Percentiles rank a stretch among this genome's conserved stretches.
Evolutionary conservation across 1,284 basidiomycete genomes (phyloP).

Genomic region (Cryptococcus wingfieldii): DNA sequence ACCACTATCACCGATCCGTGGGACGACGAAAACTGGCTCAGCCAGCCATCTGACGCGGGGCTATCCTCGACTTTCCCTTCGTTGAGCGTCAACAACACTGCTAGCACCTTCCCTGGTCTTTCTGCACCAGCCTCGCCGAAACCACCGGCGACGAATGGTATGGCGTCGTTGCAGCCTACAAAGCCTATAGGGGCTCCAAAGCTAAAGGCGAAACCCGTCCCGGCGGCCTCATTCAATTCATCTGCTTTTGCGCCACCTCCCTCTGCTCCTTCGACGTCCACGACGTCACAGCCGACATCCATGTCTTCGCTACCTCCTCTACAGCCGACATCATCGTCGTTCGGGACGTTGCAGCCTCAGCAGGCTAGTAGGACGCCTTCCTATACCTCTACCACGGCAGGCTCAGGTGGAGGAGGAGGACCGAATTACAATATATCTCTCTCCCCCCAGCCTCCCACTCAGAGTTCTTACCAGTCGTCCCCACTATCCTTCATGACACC

Average conservation of each 20-base stretch:
- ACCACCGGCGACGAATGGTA: not conserved
- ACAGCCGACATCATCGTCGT: slow-evolving; percentile 7
- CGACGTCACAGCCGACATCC: not conserved
- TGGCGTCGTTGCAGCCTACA: not conserved
- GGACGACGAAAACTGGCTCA: slow-evolving; percentile 42
- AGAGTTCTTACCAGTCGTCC: not conserved
- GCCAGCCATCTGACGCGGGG: slow-evolving; percentile 17
- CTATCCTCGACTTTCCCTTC: slow-evolving; percentile 21
- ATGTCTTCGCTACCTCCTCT: slow-evolving; percentile 1
- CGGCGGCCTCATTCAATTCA: slow-evolving; percentile 38
- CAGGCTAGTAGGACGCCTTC: not conserved
- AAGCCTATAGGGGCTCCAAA: slow-evolving; percentile 11
- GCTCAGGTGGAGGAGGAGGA: slow-evolving; percentile 7
- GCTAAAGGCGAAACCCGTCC: slow-evolving; percentile 37
- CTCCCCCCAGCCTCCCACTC: slow-evolving; percentile 27
- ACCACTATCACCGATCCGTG: slow-evolving; percentile 32
- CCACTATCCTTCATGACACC: slow-evolving; percentile 15
- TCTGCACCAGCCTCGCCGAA: slow-evolving; percentile 6
- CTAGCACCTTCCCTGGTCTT: slow-evolving; percentile 9
- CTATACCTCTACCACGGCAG: not conserved
- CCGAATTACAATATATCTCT: slow-evolving; percentile 47
- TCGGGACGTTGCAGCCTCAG: slow-evolving; percentile 15
- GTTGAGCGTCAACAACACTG: slow-evolving; percentile 9
- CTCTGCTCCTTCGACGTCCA: not conserved
- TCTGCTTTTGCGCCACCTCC: slow-evolving; percentile 24